phyloP scores from a whole-genome alignment of 1,139 yeast species.

The Pichia kudriavzevii region DNA sequence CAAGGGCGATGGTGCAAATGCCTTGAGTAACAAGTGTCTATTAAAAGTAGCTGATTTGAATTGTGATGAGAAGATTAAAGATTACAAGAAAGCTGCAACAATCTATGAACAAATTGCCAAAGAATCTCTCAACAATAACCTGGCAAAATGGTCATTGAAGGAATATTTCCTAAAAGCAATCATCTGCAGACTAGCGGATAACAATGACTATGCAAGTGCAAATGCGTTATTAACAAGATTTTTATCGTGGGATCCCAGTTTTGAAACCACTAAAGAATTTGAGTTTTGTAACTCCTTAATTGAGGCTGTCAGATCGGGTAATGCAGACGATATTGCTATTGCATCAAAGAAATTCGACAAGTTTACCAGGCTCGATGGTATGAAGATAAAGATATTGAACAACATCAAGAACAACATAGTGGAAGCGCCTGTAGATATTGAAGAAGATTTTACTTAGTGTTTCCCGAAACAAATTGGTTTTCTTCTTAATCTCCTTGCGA shows the following conservation, averaged over 20 bases:
- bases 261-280: constrained; percentile 72
- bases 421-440: constrained; percentile 29
- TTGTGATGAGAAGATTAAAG: constrained; percentile 53
- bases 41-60: constrained; percentile 85
- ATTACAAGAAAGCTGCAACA: constrained; percentile 67
- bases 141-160: constrained; percentile 86
- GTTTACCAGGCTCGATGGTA: constrained; percentile 80
- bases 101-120: constrained; percentile 72
- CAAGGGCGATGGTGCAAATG: constrained; percentile 87
- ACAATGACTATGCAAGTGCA: constrained; percentile 82
- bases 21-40: constrained; percentile 81
- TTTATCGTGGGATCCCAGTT: constrained; percentile 66
- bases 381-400: constrained; percentile 82
- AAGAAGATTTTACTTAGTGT: constrained; percentile 30
- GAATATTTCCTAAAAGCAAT: constrained; percentile 84
- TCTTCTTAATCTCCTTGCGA: too few relatives aligned
- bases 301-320: constrained; percentile 71
- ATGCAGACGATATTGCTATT: constrained; percentile 66
- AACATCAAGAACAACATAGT: constrained; percentile 66
- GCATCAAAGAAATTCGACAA: constrained; percentile 81
- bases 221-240: constrained; percentile 61
- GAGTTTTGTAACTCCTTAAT: constrained; percentile 58
- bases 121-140: constrained; percentile 63
- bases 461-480: not conserved
- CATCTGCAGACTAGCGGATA: constrained; percentile 72